phyloP scores from a whole-genome alignment of 257 asterid species.

The Solanum sejunctum region DNA sequence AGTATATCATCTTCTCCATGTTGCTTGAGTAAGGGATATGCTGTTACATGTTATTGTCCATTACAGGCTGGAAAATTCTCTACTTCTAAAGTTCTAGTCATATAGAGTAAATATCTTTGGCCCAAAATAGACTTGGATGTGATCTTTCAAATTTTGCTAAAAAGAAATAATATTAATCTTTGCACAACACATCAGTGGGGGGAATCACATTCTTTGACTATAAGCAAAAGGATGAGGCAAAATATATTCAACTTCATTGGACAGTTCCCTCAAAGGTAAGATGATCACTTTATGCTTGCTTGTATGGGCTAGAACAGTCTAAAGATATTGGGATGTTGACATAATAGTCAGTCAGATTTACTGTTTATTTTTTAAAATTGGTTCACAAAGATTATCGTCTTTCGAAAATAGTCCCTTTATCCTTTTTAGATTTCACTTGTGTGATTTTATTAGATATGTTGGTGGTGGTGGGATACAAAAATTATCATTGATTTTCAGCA shows the following conservation, averaged over 20 bases:
- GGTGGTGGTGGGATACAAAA: no score
- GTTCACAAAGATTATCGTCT: not conserved
- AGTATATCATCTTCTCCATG: not conserved
- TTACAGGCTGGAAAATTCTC: constrained; percentile 20
- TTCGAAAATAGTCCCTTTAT: no score
- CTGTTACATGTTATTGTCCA: not conserved
- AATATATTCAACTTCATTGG: not conserved
- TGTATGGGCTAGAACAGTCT: not conserved
- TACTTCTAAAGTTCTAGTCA: not conserved
- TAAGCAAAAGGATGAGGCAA: not conserved
- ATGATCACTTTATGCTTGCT: not conserved
- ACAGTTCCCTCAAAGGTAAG: not conserved
- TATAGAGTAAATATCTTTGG: not conserved
- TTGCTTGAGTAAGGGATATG: not conserved
- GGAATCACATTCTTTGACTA: not conserved
- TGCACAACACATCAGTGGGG: not conserved
- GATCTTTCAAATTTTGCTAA: not conserved
- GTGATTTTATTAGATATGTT: no score
- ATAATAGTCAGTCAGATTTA: not conserved
- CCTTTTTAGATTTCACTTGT: no score
- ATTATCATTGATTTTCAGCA: not conserved
- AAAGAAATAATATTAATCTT: not conserved
- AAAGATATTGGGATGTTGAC: not conserved
- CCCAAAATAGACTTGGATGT: not conserved
- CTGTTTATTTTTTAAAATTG: not conserved